These are phyloP conservation scores for Forsythia viridissima DNA, from an alignment of 257 asterid species.

Conservation along the genomic window DNA sequence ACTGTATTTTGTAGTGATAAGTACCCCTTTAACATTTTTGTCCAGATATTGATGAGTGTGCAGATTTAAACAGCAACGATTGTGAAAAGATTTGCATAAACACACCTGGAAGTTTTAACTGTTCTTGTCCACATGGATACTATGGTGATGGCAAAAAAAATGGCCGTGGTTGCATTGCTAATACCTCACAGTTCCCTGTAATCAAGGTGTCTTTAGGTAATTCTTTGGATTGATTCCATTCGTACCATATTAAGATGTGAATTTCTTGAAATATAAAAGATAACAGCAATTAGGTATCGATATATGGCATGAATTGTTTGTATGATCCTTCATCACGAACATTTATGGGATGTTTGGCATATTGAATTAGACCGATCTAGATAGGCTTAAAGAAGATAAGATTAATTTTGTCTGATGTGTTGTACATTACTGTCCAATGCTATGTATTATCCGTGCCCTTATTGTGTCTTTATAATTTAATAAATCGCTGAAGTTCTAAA, in stretches of 20 bases:
- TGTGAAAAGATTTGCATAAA: conserved; percentile 42
- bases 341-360: neutral
- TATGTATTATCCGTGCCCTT: too few relatives aligned
- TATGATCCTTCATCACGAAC: neutral
- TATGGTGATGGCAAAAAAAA: conserved; percentile 54
- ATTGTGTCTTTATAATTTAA: neutral
- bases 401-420: neutral
- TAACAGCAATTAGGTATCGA: neutral
- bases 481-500: neutral
- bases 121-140: conserved; percentile 63
- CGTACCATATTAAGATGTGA: neutral
- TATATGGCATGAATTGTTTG: neutral
- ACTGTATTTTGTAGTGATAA: neutral
- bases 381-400: neutral
- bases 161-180: conserved; percentile 49
- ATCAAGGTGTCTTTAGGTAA: conserved; percentile 45
- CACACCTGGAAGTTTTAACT: conserved; percentile 44
- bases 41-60: conserved; percentile 50
- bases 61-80: conserved; percentile 24
- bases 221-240: neutral
- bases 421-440: neutral
- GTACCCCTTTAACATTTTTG: neutral
- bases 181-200: conserved; percentile 48
- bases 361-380: neutral
- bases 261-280: neutral